Base-by-base conservation (phyloP, 768 basidiomycete species). In the Dacryopinax primogenitus region DNA sequence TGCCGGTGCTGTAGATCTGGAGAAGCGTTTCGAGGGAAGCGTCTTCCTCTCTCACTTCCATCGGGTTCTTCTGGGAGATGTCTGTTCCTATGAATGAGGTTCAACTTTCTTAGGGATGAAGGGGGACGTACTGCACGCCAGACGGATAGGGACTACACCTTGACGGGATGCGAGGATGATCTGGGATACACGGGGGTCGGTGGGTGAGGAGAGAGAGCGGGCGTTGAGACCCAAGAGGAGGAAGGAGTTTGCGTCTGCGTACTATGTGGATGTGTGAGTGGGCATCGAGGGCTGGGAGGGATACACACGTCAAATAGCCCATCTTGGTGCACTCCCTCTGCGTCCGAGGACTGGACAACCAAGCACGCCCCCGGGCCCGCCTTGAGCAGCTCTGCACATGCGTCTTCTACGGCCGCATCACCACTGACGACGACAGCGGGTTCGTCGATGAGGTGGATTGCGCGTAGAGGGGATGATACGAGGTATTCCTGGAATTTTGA, bases 241-340 rank as follows among this genome's bases (percentile, higher is more conserved):
- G 71, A 91, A 92, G n/a, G 90, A 87, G 71, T 92, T 92, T 12
- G 91, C 86, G 71, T 92, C 90, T 18, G 89, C 85, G 69, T 83
- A 90, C 89, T 92, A 68, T 16, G 62, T 6, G 33, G 2, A 45
- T 61, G 34, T n/a, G 36, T 66, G n/a, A 66, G 36, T 35, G n/a
- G 35, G 45, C 0, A 35, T 66, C 3, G 16, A 47, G 23, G 1
- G 39, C 11, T 12, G 16, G 33, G 33, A 33, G 1, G 51, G 26
- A 13, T n/a, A 68, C 86, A 65, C 70, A 91, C 89, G 74, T 92
- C 90, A 70, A 92, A 90, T 32, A 91, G 77, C 15, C 88, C 89
- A 23, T 44, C 41, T 18, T 78, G 74, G 69, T 75, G 81, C 65
- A 39, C 71, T 30, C 7, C 69, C 44, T 66, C 51, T 37, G 65